Evolutionary conservation across 495 filamentous ascomycete species (phyloP), one percentile per base, ranked within the genome.

Genomic region (Podospora conica): DNA sequence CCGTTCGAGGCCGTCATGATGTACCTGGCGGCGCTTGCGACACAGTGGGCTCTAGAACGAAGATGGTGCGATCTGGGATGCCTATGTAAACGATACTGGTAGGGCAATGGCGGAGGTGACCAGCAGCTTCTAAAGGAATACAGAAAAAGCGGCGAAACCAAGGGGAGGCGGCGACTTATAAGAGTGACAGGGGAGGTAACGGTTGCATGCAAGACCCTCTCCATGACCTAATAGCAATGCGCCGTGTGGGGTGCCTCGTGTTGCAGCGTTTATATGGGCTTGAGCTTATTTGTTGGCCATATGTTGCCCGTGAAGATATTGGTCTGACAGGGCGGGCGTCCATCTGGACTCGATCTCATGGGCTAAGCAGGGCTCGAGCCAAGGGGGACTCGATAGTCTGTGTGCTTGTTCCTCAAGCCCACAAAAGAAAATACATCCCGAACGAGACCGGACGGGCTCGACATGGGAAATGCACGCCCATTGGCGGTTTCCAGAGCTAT

Each of bases 1-100:
- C 66, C 55, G 48, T 75, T 79, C 57, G 77, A 59, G 70, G 73
- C 70, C 63, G 77, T 74, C 76, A 79, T 80, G 66, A 58, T 77
- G 71, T 55, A 15, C 27, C 9, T 18, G 18, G 31, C 9, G 11
- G 21, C 10, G 9, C 27, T 48, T 48, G 15, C 1, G 15, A n/a
- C 15, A 8, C 15, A 6, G 40, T n/a, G 28, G 55, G 48, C 56
- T 55, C 53, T 48, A 18, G 9, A 55, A 21, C 12, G 20, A 57
- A 23, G 15, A 53, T 9, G 40, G 0, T 0, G 24, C 55, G 53
- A 22, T 56, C 15, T 24, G 25, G 55, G 23, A 18, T 53, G 53
- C n/a, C 10, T 9, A 53, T 18, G 22, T 53, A 66, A 11, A 48
- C 55, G 33, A 28, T 31, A 59, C 55, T 18, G 58, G 54, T 54